Evolutionary conservation across 192 early-diverging fungal genomes (phyloP).

Genomic region (Rhizophagus clarus): DNA sequence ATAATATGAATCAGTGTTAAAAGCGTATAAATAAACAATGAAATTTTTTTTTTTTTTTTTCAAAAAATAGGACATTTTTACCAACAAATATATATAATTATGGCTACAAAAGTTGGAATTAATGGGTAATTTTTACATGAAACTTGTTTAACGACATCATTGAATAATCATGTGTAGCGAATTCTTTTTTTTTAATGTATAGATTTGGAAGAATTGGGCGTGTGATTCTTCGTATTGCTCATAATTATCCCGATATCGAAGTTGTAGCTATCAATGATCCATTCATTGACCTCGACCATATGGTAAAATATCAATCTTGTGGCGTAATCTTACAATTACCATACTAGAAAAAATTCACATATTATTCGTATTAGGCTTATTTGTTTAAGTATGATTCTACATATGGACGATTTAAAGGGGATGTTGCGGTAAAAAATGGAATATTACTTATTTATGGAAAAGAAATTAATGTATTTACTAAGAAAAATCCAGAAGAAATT

Average conservation of each 20-base stretch:
- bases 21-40: background rate
- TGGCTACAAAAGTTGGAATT: slow-evolving; percentile 57
- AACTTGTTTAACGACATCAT: too few relatives aligned
- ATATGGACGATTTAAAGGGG: slow-evolving; percentile 92
- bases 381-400: slow-evolving; percentile 98
- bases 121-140: slow-evolving; percentile 48
- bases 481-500: slow-evolving; percentile 83
- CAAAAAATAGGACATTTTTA: background rate
- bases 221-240: slow-evolving; percentile 88
- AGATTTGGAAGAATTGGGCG: slow-evolving; percentile 98
- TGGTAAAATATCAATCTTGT: slow-evolving; percentile 51
- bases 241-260: slow-evolving; percentile 69
- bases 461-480: slow-evolving; percentile 70
- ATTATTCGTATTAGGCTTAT: slow-evolving; percentile 61
- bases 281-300: slow-evolving; percentile 95
- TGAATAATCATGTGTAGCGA: background rate
- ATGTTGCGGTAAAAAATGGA: slow-evolving; percentile 65
- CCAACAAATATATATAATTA: background rate
- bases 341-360: background rate
- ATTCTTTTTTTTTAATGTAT: background rate
- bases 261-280: slow-evolving; percentile 98
- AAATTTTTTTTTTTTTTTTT: too few relatives aligned
- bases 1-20: background rate
- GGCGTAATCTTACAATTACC: background rate
- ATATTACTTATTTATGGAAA: slow-evolving; percentile 92